phyloP scores from a whole-genome alignment of 306 rosid species.

The Abrus precatorius region DNA sequence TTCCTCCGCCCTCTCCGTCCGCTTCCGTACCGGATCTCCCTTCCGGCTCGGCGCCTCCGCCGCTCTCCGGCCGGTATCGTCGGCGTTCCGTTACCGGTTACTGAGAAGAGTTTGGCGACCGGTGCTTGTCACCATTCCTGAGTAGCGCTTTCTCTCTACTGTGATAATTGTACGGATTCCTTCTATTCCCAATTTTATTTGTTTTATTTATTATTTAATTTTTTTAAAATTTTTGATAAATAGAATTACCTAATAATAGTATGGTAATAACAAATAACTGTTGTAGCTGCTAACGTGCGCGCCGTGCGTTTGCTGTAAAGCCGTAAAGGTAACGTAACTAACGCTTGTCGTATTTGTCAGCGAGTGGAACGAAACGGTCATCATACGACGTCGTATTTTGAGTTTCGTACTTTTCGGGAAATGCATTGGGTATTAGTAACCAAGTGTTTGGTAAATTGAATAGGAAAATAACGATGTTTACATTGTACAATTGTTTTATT shows the following conservation, averaged over 20 bases:
- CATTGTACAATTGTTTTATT: not conserved
- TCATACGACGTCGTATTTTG: conserved; percentile 3
- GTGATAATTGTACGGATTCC: conserved; percentile 53
- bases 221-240: not conserved
- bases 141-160: conserved; percentile 50
- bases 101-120: conserved; percentile 93
- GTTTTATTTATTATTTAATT: conserved; percentile 30
- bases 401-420: not conserved
- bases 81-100: conserved; percentile 76
- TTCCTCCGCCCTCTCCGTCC: conserved; percentile 19
- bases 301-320: not conserved
- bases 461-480: not conserved
- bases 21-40: conserved; percentile 50
- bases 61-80: conserved; percentile 69
- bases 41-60: conserved; percentile 51
- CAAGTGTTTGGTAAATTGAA: not conserved
- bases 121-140: conserved; percentile 81
- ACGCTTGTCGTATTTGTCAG: not conserved
- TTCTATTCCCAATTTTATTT: conserved; percentile 36
- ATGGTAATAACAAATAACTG: not conserved
- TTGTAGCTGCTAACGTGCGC: conserved; percentile 48
- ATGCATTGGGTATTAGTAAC: not conserved
- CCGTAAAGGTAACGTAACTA: conserved; percentile 19
- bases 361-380: not conserved
- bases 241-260: not conserved